Evolutionary conservation across 768 basidiomycete genomes (phyloP).

Genomic region (Termitomyces bulborhizus): DNA sequence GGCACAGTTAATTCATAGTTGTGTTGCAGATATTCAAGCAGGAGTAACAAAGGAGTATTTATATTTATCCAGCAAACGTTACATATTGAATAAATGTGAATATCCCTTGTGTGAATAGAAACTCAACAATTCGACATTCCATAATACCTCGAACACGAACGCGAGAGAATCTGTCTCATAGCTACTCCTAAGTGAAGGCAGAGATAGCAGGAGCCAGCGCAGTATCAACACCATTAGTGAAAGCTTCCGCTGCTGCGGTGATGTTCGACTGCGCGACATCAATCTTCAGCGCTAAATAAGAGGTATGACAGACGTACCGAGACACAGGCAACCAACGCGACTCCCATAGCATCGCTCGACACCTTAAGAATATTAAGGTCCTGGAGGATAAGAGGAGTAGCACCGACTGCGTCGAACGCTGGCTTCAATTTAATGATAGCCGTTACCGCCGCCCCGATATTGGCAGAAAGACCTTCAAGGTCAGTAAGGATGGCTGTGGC

Average conservation of each 20-base stretch:
- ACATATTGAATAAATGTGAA: neutral
- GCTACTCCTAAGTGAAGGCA: constrained; percentile 3
- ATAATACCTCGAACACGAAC: too few species aligned
- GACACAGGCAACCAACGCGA: constrained; percentile 17
- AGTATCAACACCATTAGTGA: constrained; percentile 10
- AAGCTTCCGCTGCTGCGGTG: constrained; percentile 7
- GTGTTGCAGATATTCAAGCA: too few species aligned
- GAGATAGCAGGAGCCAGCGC: constrained; percentile 19
- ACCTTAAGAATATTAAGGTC: constrained; percentile 21
- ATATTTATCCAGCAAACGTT: too few species aligned
- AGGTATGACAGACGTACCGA: constrained; percentile 15
- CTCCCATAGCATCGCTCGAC: constrained; percentile 15
- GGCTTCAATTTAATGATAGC: constrained; percentile 19
- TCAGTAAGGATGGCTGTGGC: constrained; percentile 16
- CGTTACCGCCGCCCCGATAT: constrained; percentile 18
- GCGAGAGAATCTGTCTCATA: neutral
- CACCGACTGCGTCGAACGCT: constrained; percentile 20
- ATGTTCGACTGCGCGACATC: constrained; percentile 14
- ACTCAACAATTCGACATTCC: neutral
- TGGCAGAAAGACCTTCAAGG: constrained; percentile 19
- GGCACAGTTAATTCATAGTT: too few species aligned
- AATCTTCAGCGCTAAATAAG: neutral
- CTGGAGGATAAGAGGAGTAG: constrained; percentile 20
- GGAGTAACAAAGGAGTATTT: too few species aligned
- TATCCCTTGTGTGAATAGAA: neutral